phyloP scores from a whole-genome alignment of 2,329 filamentous ascomycete species.

The Macrophomina pseudophaseolina region DNA sequence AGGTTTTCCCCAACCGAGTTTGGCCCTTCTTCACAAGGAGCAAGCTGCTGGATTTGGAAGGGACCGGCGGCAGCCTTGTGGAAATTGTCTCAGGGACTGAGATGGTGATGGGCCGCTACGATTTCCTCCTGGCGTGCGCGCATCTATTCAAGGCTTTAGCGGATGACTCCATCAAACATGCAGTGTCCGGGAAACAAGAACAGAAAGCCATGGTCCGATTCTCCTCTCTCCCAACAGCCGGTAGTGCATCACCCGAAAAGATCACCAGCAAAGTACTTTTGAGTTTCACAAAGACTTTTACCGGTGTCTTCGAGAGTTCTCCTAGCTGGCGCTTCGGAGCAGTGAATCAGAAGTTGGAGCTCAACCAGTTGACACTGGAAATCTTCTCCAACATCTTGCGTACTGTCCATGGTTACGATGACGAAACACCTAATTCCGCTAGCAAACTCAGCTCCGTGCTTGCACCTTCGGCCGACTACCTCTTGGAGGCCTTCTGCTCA shows the following conservation, averaged over 20 bases:
- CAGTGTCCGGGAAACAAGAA: conserved; percentile 68
- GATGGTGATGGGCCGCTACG: conserved; percentile 74
- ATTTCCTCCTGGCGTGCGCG: conserved; percentile 76
- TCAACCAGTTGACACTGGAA: conserved; percentile 70
- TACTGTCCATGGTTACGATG: conserved; percentile 77
- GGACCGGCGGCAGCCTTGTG: conserved; percentile 76
- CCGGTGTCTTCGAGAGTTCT: conserved; percentile 86
- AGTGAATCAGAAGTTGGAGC: conserved; percentile 68
- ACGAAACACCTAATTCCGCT: conserved; percentile 53
- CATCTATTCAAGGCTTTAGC: conserved; percentile 76
- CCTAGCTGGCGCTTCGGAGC: conserved; percentile 82
- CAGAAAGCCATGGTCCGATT: conserved; percentile 58
- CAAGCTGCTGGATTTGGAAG: conserved; percentile 76
- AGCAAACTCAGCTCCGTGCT: conserved; percentile 66
- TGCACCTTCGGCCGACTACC: conserved; percentile 72
- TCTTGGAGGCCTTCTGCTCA: conserved; percentile 78
- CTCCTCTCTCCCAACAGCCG: conserved; percentile 54
- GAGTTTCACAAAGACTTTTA: conserved; percentile 73
- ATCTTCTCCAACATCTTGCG: conserved; percentile 74
- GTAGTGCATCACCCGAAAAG: conserved; percentile 78
- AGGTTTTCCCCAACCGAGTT: conserved; percentile 77
- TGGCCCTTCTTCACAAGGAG: conserved; percentile 90
- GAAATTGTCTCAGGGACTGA: conserved; percentile 83
- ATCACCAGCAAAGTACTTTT: conserved; percentile 73
- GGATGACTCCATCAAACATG: conserved; percentile 73